Evolutionary conservation across 371 early-diverging fungal species (phyloP).

Genomic region (Mortierella polycephala): DNA sequence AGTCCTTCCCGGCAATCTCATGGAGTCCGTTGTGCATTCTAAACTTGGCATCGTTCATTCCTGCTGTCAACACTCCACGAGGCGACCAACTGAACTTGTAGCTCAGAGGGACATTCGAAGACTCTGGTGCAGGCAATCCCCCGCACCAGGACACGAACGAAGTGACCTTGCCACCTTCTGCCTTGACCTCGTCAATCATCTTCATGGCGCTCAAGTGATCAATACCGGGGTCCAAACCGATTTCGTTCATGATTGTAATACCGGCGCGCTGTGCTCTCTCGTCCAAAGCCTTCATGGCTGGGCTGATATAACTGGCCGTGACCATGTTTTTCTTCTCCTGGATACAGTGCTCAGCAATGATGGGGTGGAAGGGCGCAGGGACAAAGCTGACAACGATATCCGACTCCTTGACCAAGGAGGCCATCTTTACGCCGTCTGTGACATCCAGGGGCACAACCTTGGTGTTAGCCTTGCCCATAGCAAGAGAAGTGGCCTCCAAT

Average conservation of each 20-base stretch:
- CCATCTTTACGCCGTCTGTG: conserved; percentile 61
- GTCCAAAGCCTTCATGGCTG: conserved; percentile 86
- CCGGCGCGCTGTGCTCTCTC: conserved; percentile 83
- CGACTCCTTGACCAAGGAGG: conserved; percentile 73
- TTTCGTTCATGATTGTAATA: conserved; percentile 94
- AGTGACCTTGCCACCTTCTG: conserved; percentile 74
- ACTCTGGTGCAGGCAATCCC: conserved; percentile 91
- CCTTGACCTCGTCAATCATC: conserved; percentile 89
- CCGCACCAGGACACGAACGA: conserved; percentile 92
- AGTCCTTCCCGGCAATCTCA: conserved; percentile 73
- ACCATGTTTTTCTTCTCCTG: conserved; percentile 92
- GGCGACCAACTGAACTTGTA: conserved; percentile 95
- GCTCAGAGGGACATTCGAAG: conserved; percentile 85
- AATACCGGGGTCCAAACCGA: conserved; percentile 98
- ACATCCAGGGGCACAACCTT: conserved; percentile 65
- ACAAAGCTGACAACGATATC: conserved; percentile 96
- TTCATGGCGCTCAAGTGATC: conserved; percentile 98
- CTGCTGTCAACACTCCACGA: conserved; percentile 87
- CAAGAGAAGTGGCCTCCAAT: conserved; percentile 76
- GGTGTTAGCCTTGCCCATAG: conserved; percentile 64
- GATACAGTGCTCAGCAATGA: conserved; percentile 85
- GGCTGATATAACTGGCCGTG: conserved; percentile 95
- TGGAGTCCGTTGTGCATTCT: conserved; percentile 72
- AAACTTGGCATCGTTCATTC: conserved; percentile 85
- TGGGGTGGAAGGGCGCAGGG: conserved; percentile 93